Evolutionary conservation across 257 asterid genomes (phyloP), one percentile per base, ranked within the genome.

Genomic region (Rehmannia glutinosa): DNA sequence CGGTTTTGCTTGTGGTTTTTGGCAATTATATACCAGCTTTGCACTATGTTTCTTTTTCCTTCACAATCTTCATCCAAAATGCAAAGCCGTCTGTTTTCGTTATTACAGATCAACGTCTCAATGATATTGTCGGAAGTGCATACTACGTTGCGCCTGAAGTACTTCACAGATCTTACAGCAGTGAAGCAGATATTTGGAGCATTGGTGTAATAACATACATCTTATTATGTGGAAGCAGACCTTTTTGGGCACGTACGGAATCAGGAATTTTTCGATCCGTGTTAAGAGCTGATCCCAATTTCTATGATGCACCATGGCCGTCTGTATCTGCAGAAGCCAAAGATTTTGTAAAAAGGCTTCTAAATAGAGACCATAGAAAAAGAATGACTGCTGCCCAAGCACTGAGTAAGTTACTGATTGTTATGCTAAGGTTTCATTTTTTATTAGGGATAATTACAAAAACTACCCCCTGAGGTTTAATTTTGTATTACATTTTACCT

Each of bases 221-320:
- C 69, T 80, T 92, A 64, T 60, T 93, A 57, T 93, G 99, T 77
- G 99, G 99, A 75, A 90, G 97, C 83, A 84, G 99, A 46, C 99
- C 99, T 58, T 93, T 93, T 61, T 93, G 96, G 97, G 99, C 99
- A 20, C 97, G 97, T 66, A 90, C 99, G 2, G 99, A 93, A 76
- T 93, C 99, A 0, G 99, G 99, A 51, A 93, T 93, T 35, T 93
- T 93, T 23, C 99, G 98, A 25, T 92, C 98, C 0, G 98, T 92
- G 57, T 80, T 90, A 28, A 80, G 98, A 68, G 97, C 98, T 45
- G 99, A 93, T 82, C 99, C 99, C 71, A 93, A 93, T 76, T 90
- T 90, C 75, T 81, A 83, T 61, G 99, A 88, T 59, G 77, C 94
- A 1, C 99, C 99, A 10, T 93, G 99, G 99, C 96, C 97, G 2